Evolutionary conservation across 2,329 filamentous ascomycete genomes (phyloP), one percentile per base, ranked within the genome.

Genomic region (Diaporthe citri): DNA sequence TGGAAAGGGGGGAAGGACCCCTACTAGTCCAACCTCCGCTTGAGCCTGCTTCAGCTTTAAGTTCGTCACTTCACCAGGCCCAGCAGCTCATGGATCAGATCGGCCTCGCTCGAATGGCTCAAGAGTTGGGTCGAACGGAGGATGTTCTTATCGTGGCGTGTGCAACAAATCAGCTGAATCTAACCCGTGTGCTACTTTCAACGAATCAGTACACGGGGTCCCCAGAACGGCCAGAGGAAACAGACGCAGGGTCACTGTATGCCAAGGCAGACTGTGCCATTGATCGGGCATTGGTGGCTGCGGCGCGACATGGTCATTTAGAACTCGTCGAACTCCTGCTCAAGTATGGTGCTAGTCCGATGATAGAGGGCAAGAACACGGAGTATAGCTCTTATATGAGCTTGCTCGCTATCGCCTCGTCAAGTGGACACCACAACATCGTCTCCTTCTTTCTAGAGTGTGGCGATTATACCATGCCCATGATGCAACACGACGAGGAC

Each of bases 1-100:
- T 51, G 22, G 48, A 25, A 13, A 51, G n/a, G 10, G 1, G 9
- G 10, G 3, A 51, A 51, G 48, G 12, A 13, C 9, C 10, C 25
- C 20, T 22, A 17, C 1, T 6, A 2, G 48, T 8, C 48, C 0
- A 1, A 6, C 4, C 7, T 51, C 1, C 9, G 3, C 15, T 25
- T 51, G 22, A 13, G 9, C 22, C 22, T 51, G 4, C 8, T 5
- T 25, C 1, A 25, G 22, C 0, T 4, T 13, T 22, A 51, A 51
- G 1, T 12, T 5, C 22, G 9, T 12, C 22, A 25, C 1, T 25
- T 13, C 9, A 10, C 13, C 8, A 51, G 4, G 9, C 48, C 10
- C 48, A 51, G 48, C 9, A 5, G 48, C 48, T 51, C 22, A 51
- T 25, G 5, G 48, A 51, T 4, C 48, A 51, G 9, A 51, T 51